Base-by-base conservation (phyloP, 192 early-diverging fungal genomes). In the Entomortierella chlamydospora region DNA sequence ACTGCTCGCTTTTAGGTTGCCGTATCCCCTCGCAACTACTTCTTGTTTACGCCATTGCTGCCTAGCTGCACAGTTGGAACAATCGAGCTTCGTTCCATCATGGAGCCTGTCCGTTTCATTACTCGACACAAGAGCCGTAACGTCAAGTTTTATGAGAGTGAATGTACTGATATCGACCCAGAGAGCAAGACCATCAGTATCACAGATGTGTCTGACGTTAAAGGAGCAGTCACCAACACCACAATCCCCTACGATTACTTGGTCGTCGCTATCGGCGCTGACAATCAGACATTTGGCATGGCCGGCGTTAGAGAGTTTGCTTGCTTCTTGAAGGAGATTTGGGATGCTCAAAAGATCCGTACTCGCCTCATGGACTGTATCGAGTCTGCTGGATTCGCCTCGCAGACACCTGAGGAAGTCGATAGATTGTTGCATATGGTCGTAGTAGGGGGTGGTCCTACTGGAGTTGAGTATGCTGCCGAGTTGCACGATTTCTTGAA, bases 131-230 rank as follows among this genome's bases (percentile, higher is more conserved):
- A 98, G 87, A 84, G 83, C 47, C 89, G 94, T 43, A 91, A 91
- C 66, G 90, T 96, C 76, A 88, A 86, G 83, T 95, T 97, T 68
- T 91, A 93, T 64, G 97, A 98, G 81, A 95, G 92, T 66, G 93
- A 91, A 65, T 96, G 95, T 87, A 95, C 88, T 8, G 86, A 93
- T n/a, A 95, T 98, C 67, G 93, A 98, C 59, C 90, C 90, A 9
- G 89, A 87, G 25, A 87, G 85, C 49, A 95, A 96, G 84, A 84
- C 83, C n/a, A 87, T 98, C 59, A 90, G 87, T 22, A 86, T 98
- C 61, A 83, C 89, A 82, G 93, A 95, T 73, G 85, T 90, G 60
- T 89, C 91, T 29, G 92, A 95, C 49, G 84, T 94, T 42, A 87
- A 87, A 31, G 89, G 91, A 25, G 84, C 64, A 22, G 85, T 87